Conservation (phyloP, 257 asterid genomes). For the Solanum paucissectum region DNA sequence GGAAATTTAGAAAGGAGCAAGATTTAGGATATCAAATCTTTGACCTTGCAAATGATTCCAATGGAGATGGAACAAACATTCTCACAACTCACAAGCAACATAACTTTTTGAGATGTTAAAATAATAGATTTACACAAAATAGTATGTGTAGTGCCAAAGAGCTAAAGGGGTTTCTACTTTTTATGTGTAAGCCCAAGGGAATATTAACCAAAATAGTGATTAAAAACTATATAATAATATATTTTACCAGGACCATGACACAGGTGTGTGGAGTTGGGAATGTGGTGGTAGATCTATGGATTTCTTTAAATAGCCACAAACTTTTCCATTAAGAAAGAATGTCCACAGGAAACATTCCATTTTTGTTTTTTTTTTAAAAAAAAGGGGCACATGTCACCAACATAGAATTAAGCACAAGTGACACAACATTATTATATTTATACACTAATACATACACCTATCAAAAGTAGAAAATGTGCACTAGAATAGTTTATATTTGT, state of each 20-base stretch:
- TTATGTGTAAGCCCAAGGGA: not conserved
- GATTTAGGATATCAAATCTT: not conserved
- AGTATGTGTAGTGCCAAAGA: not conserved
- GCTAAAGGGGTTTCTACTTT: not conserved
- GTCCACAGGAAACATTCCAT: slow-evolving; percentile 15
- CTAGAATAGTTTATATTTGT: not conserved
- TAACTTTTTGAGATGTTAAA: not conserved
- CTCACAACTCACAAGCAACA: not conserved
- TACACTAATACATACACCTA: not conserved
- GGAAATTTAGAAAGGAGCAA: not conserved
- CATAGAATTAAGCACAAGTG: not conserved
- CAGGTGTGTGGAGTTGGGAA: slow-evolving; percentile 9
- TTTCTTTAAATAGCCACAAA: not conserved
- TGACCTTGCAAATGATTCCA: not conserved
- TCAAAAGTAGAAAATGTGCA: not conserved
- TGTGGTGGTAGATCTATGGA: not conserved
- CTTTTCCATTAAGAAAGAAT: slow-evolving; percentile 6
- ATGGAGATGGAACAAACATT: not conserved
- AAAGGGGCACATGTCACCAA: not conserved
- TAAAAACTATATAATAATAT: not conserved
- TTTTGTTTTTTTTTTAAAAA: not conserved
- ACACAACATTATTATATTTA: not conserved
- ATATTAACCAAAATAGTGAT: not conserved
- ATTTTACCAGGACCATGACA: not conserved
- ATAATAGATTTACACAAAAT: not conserved